These are phyloP conservation scores for Somion occarium DNA, from an alignment of 1,284 basidiomycete species.

Conservation along the genomic window DNA sequence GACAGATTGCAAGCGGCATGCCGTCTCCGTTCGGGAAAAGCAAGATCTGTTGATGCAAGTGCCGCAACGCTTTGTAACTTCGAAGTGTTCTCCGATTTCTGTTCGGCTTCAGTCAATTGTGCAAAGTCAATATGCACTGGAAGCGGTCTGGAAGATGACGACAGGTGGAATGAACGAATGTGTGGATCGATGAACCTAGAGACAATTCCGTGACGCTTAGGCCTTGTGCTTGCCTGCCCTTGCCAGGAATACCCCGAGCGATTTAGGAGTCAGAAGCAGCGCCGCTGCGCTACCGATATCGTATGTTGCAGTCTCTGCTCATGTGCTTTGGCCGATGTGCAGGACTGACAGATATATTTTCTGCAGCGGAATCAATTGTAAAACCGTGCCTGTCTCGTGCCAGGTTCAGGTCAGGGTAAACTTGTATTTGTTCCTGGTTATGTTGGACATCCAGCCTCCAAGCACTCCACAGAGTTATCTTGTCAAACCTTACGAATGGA, in stretches of 20 bases:
- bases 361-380: neutral
- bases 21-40: no score
- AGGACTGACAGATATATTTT: neutral
- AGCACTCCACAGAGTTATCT: neutral
- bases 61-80: no score
- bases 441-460: neutral
- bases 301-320: neutral
- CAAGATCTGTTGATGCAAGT: no score
- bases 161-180: neutral
- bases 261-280: neutral
- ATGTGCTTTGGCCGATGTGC: neutral
- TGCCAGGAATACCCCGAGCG: neutral
- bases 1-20: no score
- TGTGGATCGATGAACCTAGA: neutral
- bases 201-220: neutral
- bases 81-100: no score
- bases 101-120: no score
- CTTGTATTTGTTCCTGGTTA: neutral
- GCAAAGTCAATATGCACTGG: neutral
- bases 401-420: neutral
- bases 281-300: neutral
- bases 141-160: neutral
- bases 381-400: neutral
- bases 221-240: neutral
- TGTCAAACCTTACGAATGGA: neutral